phyloP scores from a whole-genome alignment of 2,329 filamentous ascomycete species.

The Ophiostoma quercus region DNA sequence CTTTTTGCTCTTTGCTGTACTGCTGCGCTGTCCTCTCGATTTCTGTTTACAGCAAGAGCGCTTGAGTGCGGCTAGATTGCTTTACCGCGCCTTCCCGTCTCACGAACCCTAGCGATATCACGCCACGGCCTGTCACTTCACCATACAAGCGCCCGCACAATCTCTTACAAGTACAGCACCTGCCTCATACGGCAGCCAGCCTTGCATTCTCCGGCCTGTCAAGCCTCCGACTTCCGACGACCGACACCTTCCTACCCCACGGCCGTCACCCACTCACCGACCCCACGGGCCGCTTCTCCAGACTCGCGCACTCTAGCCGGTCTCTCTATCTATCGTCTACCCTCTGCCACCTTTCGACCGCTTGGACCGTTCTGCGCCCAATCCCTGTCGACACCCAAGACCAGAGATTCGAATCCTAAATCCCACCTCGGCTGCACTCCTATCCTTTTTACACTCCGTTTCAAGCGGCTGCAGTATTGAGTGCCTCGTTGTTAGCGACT shows the following conservation, averaged over 20 bases:
- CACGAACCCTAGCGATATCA: not conserved
- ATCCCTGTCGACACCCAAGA: not conserved
- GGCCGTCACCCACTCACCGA: not conserved
- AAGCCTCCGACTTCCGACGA: not conserved
- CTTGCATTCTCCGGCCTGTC: slow-evolving; percentile 2
- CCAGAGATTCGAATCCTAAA: not conserved
- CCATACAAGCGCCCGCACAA: not conserved
- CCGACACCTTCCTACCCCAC: slow-evolving; percentile 1
- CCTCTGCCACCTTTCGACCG: not conserved
- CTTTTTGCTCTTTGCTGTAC: not conserved
- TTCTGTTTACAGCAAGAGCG: not conserved
- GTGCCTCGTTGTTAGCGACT: not conserved
- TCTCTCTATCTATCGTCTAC: not conserved
- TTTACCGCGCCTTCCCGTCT: not conserved
- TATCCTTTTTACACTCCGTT: slow-evolving; percentile 9
- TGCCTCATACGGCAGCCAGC: not conserved
- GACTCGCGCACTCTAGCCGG: not conserved
- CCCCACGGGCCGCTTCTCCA: slow-evolving; percentile 7
- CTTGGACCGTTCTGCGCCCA: not conserved
- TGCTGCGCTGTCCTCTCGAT: slow-evolving; percentile 2
- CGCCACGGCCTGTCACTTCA: not conserved
- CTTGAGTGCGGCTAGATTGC: not conserved
- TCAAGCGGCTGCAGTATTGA: not conserved
- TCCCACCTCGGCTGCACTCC: not conserved
- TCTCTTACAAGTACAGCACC: not conserved